Conservation (phyloP, 139 green algal species). For the Ulvella scutata region DNA sequence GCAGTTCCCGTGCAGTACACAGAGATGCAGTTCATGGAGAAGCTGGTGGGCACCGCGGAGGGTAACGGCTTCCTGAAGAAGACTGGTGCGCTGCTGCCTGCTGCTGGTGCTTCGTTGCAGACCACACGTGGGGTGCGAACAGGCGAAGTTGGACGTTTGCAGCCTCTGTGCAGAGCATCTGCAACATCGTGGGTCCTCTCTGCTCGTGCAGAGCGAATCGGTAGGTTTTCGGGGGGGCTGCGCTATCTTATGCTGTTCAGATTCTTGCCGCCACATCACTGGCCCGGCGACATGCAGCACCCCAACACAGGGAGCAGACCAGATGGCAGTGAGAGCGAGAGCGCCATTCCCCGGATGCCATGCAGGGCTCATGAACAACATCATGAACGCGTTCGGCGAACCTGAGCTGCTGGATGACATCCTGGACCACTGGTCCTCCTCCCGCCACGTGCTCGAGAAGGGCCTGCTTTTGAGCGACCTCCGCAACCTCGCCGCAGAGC, state of each 20-base stretch:
- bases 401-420: slow-evolving; percentile 37
- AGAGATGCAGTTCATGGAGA: slow-evolving; percentile 14
- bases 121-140: too few relatives aligned
- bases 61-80: not conserved
- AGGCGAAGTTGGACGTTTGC: too few relatives aligned
- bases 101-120: too few relatives aligned
- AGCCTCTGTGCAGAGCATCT: too few relatives aligned
- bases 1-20: slow-evolving; percentile 27
- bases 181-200: not conserved
- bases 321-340: too few relatives aligned
- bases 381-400: slow-evolving; percentile 21
- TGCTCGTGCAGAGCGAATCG: not conserved
- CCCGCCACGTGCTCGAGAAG: slow-evolving; percentile 15
- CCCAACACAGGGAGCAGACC: slow-evolving; percentile 7
- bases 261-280: too few relatives aligned
- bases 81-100: not conserved
- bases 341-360: too few relatives aligned
- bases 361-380: slow-evolving; percentile 4
- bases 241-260: too few relatives aligned
- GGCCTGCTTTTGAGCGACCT: slow-evolving; percentile 17
- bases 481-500: not conserved
- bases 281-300: too few relatives aligned
- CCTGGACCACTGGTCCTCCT: slow-evolving; percentile 19
- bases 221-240: too few relatives aligned
- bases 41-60: not conserved